phyloP scores from a whole-genome alignment of 2,329 filamentous ascomycete species.

The Botrytis pseudocinerea region DNA sequence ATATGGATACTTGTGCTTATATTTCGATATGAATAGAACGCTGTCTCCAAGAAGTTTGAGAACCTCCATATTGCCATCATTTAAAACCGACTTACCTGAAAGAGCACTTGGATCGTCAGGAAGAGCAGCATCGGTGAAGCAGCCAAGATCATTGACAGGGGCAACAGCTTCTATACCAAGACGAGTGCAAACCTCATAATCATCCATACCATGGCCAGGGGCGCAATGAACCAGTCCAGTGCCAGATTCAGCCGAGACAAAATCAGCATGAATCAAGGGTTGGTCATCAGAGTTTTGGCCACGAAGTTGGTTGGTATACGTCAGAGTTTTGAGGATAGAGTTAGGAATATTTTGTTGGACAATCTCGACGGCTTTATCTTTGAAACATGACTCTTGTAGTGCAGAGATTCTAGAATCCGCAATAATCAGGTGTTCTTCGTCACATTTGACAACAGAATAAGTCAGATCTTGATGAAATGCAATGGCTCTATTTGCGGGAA shows the following conservation, averaged over 20 bases:
- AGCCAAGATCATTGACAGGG: slow-evolving; percentile 78
- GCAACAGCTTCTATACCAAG: slow-evolving; percentile 74
- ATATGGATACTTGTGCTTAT: slow-evolving; percentile 93
- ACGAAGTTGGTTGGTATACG: slow-evolving; percentile 72
- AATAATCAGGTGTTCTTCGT: slow-evolving; percentile 64
- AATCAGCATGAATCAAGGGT: slow-evolving; percentile 78
- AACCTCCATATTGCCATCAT: slow-evolving; percentile 67
- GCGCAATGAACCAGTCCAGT: slow-evolving; percentile 94
- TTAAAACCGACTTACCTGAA: slow-evolving; percentile 70
- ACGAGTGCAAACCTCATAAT: slow-evolving; percentile 78
- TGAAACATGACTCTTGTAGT: slow-evolving; percentile 50
- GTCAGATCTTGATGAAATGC: slow-evolving; percentile 73
- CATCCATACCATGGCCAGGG: slow-evolving; percentile 94
- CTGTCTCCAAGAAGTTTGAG: slow-evolving; percentile 65
- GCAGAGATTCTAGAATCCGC: slow-evolving; percentile 69
- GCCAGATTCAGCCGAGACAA: slow-evolving; percentile 87
- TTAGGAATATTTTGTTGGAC: slow-evolving; percentile 62
- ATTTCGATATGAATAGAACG: slow-evolving; percentile 68
- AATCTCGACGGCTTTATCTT: slow-evolving; percentile 42
- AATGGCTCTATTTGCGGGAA: slow-evolving; percentile 89
- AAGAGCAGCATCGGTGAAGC: slow-evolving; percentile 78
- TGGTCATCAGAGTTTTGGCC: slow-evolving; percentile 58
- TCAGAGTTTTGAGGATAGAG: slow-evolving; percentile 61
- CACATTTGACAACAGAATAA: slow-evolving; percentile 67
- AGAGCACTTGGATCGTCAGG: slow-evolving; percentile 67